phyloP scores from a whole-genome alignment of 306 rosid species.

The Vachellia pachyceras region DNA sequence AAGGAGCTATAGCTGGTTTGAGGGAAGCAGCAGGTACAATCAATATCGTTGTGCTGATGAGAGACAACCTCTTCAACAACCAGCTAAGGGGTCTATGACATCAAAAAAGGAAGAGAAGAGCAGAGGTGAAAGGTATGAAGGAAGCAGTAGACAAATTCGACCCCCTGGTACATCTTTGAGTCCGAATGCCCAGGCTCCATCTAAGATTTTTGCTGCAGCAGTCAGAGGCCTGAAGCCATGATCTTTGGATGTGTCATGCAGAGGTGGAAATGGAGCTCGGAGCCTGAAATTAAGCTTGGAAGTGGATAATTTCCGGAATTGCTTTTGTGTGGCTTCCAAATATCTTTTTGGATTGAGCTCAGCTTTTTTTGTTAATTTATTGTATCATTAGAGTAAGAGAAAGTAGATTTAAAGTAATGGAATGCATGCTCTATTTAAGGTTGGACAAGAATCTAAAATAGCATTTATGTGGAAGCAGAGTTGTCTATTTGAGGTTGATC shows the following conservation, averaged over 20 bases:
- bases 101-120: not conserved
- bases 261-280: conserved; percentile 17
- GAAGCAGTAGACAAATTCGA: not conserved
- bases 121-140: not conserved
- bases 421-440: conserved; percentile 3
- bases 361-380: conserved; percentile 28
- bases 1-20: conserved; percentile 27
- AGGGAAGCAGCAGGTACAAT: conserved; percentile 44
- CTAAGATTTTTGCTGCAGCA: conserved; percentile 52
- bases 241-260: conserved; percentile 15
- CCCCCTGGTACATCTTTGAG: not conserved
- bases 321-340: not conserved
- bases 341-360: conserved; percentile 23
- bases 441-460: conserved; percentile 1
- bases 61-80: conserved; percentile 48
- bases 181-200: not conserved
- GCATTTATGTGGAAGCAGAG: too few relatives aligned
- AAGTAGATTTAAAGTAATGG: conserved; percentile 17
- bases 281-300: not conserved
- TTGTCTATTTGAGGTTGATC: too few relatives aligned
- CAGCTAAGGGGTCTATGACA: conserved; percentile 42
- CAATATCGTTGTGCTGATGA: conserved; percentile 34
- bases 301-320: not conserved
- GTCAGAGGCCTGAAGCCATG: conserved; percentile 53
- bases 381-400: conserved; percentile 19